Base-by-base conservation (phyloP, 73 alveolate species). In the Paramecium pentaurelia region DNA sequence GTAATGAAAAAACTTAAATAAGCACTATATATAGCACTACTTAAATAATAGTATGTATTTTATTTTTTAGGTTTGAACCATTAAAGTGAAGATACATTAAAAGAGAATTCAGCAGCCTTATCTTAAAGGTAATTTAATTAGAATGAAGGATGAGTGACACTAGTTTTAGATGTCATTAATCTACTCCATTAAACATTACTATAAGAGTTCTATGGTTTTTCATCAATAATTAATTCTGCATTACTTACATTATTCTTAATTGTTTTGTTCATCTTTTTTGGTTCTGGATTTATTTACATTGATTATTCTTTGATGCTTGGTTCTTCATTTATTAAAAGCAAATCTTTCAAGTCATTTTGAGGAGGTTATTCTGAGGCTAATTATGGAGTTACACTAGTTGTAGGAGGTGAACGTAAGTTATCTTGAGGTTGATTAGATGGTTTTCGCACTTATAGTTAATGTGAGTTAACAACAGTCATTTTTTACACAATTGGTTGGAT, bases 121-220 rank as follows among this genome's bases (percentile, higher is more conserved):
- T 73, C 87, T 34, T 73, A n/a, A 34, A 73, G 20, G 30, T 37
- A 22, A 30, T 73, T 11, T 34, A 32, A 73, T 73, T 73, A 16
- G 18, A 37, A 73, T 73, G 58, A 73, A 14, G 40, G 47, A 40
- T 40, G 32, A 34, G 60, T 73, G 7, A 22, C 10, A 30, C 22
- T 20, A 7, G 87, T 73, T 14, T 73, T 34, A 1, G 87, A 73
- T 6, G 60, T 4, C 1, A 20, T 68, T 12, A 73, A 37, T 73
- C 87, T 73, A 40, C 87, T 73, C 87, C 87, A 73, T 73, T 44
- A 14, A 30, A 73, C 87, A 73, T 73, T 10, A 73, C 87, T 73
- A 73, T 73, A 73, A 9, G 87, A 73, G 7, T 32, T 28, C 37
- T 73, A 36, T 3, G 37, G 40, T 20, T 73, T 73, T 73, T 73